Evolutionary conservation across 2,329 filamentous ascomycete species (phyloP), one percentile per base, ranked within the genome.

Genomic region (Xylogone sp.): DNA sequence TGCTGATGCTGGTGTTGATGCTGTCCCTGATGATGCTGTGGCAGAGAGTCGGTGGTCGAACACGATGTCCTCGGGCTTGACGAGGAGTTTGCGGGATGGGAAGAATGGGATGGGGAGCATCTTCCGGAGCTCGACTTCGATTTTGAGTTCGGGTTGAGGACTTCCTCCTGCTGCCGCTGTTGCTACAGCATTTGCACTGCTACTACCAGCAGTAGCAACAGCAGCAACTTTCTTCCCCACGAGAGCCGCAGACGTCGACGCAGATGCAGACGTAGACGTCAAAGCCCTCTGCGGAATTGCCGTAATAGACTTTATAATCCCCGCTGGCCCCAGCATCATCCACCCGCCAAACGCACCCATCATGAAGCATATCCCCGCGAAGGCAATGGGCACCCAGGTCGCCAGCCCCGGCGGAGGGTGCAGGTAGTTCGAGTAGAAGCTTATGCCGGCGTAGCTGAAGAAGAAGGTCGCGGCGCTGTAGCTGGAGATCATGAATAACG

Each of bases 341-440:
- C 79, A 78, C 44, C 76, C 76, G 53, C 83, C 86, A 65, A 86
- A 75, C 39, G 70, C 72, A 49, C 74, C 79, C 72, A 87, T 83
- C 51, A 80, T 64, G 45, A 85, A 61, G 64, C 82, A 84, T 43
- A 85, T 74, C 42, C 75, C 72, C 42, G 74, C 77, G 59, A 83
- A 86, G 9, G 78, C 73, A 54, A 74, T 69, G 39, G 79, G 74
- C 18, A 86, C 76, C 78, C 79, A 87, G 60, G 68, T 69, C 2
- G 75, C 68, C 3, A 85, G 68, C 42, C 74, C 78, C 13, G 76
- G 68, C 13, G 81, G 75, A 6, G 77, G 69, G 54, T 78, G 65
- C 43, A 73, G 65, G 55, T 78, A 75, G 42, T 76, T 73, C 49
- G 69, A 65, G 61, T 74, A 76, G 57, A 75, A 76, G 63, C 80